Evolutionary conservation across 2,329 filamentous ascomycete genomes (phyloP).

Genomic region (Fusarium kyushuense): DNA sequence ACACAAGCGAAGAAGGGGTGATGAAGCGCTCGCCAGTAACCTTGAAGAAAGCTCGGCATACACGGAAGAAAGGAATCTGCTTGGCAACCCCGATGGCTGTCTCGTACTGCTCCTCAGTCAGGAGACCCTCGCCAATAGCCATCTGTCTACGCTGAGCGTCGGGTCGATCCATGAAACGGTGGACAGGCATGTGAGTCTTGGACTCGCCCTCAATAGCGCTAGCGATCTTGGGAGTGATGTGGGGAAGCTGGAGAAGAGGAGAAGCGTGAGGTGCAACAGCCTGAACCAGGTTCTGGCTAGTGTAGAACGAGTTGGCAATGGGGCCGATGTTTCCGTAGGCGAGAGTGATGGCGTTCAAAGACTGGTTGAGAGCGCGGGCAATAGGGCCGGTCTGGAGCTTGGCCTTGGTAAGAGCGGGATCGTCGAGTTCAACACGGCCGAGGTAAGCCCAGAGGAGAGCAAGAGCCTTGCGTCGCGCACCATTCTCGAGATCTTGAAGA

Average conservation of each 20-base stretch:
- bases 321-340: slow-evolving; percentile 87
- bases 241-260: slow-evolving; percentile 89
- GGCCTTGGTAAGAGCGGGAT: slow-evolving; percentile 79
- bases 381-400: slow-evolving; percentile 92
- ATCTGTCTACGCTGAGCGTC: slow-evolving; percentile 79
- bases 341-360: slow-evolving; percentile 87
- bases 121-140: slow-evolving; percentile 75
- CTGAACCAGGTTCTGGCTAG: slow-evolving; percentile 90
- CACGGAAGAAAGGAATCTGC: slow-evolving; percentile 84
- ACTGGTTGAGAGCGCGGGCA: slow-evolving; percentile 85
- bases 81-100: slow-evolving; percentile 80
- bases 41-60: slow-evolving; percentile 98
- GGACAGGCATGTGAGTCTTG: slow-evolving; percentile 80
- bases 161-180: slow-evolving; percentile 88
- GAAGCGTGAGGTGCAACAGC: slow-evolving; percentile 85
- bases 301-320: slow-evolving; percentile 83
- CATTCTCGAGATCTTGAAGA: slow-evolving; percentile 83
- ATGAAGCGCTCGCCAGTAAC: slow-evolving; percentile 94
- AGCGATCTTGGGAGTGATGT: slow-evolving; percentile 78
- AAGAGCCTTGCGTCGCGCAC: slow-evolving; percentile 84
- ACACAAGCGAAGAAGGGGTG: slow-evolving; percentile 91
- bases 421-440: slow-evolving; percentile 85
- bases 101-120: slow-evolving; percentile 82
- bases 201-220: slow-evolving; percentile 79
- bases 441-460: slow-evolving; percentile 96